phyloP scores from a whole-genome alignment of 805 yeast species.

The Sporopachydermia lactativora region DNA sequence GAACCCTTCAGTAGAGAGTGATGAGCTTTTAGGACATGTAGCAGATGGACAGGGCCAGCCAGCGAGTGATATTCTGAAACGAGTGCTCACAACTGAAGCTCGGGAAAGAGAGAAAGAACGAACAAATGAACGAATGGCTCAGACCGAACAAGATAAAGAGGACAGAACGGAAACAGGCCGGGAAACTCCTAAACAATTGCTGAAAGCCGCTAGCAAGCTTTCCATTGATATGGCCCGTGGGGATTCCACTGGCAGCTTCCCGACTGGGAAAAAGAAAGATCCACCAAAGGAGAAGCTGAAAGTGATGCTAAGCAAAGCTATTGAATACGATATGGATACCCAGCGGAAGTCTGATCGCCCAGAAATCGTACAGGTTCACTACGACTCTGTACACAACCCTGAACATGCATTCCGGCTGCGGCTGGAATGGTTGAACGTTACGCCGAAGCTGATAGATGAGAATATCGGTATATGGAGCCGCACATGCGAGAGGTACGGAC shows the following conservation, averaged over 20 bases:
- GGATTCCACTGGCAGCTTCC: neutral
- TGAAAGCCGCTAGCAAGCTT: neutral
- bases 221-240: neutral
- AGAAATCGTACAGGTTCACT: slow-evolving; percentile 71
- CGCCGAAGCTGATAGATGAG: slow-evolving; percentile 76
- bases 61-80: neutral
- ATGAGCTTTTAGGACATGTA: too few relatives aligned
- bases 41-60: too few relatives aligned
- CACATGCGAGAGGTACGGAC: slow-evolving; percentile 73
- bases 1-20: neutral
- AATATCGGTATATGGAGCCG: slow-evolving; percentile 65
- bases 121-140: neutral
- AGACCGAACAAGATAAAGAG: neutral
- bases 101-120: neutral
- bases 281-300: slow-evolving; percentile 13
- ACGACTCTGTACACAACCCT: slow-evolving; percentile 86
- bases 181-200: neutral
- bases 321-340: slow-evolving; percentile 67
- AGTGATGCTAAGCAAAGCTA: slow-evolving; percentile 51
- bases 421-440: slow-evolving; percentile 85
- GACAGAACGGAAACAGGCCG: neutral
- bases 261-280: slow-evolving; percentile 1
- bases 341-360: slow-evolving; percentile 54
- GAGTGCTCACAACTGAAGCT: neutral
- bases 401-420: slow-evolving; percentile 88